These are phyloP conservation scores for Claviceps monticola DNA, from an alignment of 2,329 filamentous ascomycete genomes.

Conservation along the genomic window DNA sequence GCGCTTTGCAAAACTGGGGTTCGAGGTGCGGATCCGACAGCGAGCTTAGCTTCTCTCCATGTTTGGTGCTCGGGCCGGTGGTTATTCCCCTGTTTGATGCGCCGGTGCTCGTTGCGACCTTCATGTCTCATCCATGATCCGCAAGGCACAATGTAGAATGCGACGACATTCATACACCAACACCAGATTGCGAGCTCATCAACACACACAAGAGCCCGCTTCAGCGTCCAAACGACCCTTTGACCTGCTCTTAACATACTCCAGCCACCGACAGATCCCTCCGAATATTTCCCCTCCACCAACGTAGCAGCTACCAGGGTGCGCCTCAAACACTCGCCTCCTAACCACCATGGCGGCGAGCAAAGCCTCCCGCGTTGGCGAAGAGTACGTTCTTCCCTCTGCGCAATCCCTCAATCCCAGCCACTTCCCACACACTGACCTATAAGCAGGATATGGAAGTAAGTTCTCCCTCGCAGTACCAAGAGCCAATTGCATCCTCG, in stretches of 20 bases:
- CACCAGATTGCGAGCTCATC: no score
- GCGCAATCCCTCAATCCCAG: neutral
- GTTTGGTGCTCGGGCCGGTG: slow-evolving; percentile 21
- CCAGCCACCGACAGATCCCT: no score
- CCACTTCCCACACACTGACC: slow-evolving; percentile 3
- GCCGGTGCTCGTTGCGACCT: no score
- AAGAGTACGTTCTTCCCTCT: slow-evolving; percentile 35
- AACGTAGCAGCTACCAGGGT: no score
- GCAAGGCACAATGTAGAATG: neutral
- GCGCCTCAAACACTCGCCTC: neutral
- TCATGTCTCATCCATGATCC: neutral
- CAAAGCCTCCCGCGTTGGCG: slow-evolving; percentile 47
- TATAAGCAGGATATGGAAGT: slow-evolving; percentile 79
- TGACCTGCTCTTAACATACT: no score
- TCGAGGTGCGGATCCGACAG: slow-evolving; percentile 2
- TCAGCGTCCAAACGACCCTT: no score
- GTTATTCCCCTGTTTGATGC: slow-evolving; percentile 14
- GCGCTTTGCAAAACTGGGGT: neutral
- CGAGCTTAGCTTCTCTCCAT: neutral
- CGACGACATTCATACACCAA: no score
- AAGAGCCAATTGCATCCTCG: neutral
- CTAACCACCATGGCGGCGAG: slow-evolving; percentile 36
- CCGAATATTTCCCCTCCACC: no score
- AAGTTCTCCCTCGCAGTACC: slow-evolving; percentile 27
- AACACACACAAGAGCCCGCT: no score